Percentiles rank a stretch among this genome's conserved stretches.
Evolutionary conservation across 108 stramenopile genomes (phyloP).

Genomic region (Skeletonema menzelii): DNA sequence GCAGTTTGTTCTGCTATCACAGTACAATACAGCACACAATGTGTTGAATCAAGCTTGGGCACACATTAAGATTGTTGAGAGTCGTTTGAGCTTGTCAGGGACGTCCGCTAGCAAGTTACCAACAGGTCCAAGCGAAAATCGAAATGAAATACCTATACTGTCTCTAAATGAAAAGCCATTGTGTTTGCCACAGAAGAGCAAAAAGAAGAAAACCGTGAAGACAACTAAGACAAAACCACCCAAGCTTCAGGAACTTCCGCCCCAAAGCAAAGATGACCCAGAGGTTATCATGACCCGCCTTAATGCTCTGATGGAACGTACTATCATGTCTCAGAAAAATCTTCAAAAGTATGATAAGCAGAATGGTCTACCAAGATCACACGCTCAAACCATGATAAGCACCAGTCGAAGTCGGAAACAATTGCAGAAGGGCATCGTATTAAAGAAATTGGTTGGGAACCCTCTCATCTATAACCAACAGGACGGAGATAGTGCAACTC

Average conservation of each 20-base stretch:
- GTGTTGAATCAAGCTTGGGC: slow-evolving; percentile 17
- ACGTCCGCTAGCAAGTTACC: background rate
- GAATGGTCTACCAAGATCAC: background rate
- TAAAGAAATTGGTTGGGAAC: background rate
- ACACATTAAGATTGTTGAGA: slow-evolving; percentile 11
- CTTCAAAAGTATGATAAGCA: slow-evolving; percentile 12
- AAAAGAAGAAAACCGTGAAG: background rate
- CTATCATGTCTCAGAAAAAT: slow-evolving; percentile 25
- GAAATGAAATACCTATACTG: background rate
- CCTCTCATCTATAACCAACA: background rate
- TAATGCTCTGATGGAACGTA: slow-evolving; percentile 22
- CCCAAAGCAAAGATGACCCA: slow-evolving; percentile 15
- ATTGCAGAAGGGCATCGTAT: background rate
- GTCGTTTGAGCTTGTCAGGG: background rate
- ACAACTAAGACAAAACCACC: background rate
- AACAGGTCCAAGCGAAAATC: no score
- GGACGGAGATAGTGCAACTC: no score
- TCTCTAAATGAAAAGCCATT: background rate
- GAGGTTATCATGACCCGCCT: slow-evolving; percentile 28
- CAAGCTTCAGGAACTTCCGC: slow-evolving; percentile 22
- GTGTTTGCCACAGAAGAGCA: slow-evolving; percentile 3
- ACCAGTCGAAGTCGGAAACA: slow-evolving; percentile 1
- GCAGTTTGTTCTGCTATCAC: slow-evolving; percentile 14
- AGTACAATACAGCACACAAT: slow-evolving; percentile 7
- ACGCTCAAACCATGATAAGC: background rate